Evolutionary conservation across 2,329 filamentous ascomycete genomes (phyloP).

Genomic region (Akanthomyces lecanii): DNA sequence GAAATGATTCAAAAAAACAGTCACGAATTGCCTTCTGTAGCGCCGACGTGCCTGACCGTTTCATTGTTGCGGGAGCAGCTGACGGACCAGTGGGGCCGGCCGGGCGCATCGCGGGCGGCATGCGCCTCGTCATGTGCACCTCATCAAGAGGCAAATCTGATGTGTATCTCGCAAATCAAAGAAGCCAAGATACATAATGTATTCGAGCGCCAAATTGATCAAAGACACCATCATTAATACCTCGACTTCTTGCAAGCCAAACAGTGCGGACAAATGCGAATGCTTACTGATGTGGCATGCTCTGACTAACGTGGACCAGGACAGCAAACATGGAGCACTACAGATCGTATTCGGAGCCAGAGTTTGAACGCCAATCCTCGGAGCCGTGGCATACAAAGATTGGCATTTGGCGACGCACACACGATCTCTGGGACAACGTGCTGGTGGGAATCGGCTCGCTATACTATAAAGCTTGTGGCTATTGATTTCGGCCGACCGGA

Average conservation of each 20-base stretch:
- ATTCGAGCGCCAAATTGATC: background rate
- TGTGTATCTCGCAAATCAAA: background rate
- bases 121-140: conserved; percentile 8
- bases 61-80: conserved; percentile 9
- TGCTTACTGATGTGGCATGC: background rate
- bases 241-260: background rate
- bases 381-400: conserved; percentile 15
- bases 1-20: background rate
- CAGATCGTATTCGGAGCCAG: background rate
- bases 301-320: background rate
- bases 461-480: conserved; percentile 31
- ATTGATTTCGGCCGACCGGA: background rate
- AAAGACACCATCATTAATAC: background rate
- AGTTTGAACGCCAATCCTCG: background rate
- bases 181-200: background rate
- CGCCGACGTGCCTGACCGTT: background rate
- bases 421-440: conserved; percentile 37
- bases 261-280: background rate
- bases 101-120: background rate
- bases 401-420: conserved; percentile 31
- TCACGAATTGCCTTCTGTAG: background rate
- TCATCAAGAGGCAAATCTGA: background rate
- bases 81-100: conserved; percentile 11
- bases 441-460: conserved; percentile 35
- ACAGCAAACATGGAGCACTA: conserved; percentile 2